Evolutionary conservation across 345 rosid genomes (phyloP), one percentile per base, ranked within the genome.

Genomic region (Passiflora organensis): DNA sequence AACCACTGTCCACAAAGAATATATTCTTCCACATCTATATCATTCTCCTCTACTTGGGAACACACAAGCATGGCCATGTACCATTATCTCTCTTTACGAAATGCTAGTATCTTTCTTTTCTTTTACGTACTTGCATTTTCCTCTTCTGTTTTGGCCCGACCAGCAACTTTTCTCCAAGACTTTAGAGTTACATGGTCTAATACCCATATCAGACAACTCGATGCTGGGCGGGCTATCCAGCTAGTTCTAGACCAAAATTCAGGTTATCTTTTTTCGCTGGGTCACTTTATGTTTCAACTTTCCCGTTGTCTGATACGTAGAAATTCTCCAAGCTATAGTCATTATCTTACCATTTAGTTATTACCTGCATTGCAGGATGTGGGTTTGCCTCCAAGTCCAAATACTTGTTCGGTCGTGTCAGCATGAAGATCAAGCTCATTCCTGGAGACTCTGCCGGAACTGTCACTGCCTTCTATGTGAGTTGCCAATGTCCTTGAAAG

Each of bases 391-490:
- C 98, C 53, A 80, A 84, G 78, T 62, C 74, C 23, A 50, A 72
- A 50, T 91, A 88, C 69, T 47, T 88, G 74, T 91, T 81, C 36
- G 96, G 98, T 45, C 77, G 79, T 48, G 90, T 91, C 5, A 84
- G 96, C 83, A 81, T 91, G 87, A 86, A 77, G 82, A 84, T 91
- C 77, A 91, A 88, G 80, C 98, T 91, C 55, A 8, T 91, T 52
- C 79, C 90, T 0, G 96, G 99, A 1, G 99, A 91, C 76, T 91
- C 96, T n/a, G 99, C 99, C 13, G 99, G 96, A 69, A 88, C 96
- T 2, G 96, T 91, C 72, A 81, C 99, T 1, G 99, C 99, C 68
- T 91, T 91, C 67, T 91, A 89, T 43, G 96, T 89, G 69, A 43
- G 81, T 51, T 25, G 3, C 34, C 34, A 28, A 2, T 28, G 34